Evolutionary conservation across 2,329 filamentous ascomycete species (phyloP).

Genomic region (Venturia effusa): DNA sequence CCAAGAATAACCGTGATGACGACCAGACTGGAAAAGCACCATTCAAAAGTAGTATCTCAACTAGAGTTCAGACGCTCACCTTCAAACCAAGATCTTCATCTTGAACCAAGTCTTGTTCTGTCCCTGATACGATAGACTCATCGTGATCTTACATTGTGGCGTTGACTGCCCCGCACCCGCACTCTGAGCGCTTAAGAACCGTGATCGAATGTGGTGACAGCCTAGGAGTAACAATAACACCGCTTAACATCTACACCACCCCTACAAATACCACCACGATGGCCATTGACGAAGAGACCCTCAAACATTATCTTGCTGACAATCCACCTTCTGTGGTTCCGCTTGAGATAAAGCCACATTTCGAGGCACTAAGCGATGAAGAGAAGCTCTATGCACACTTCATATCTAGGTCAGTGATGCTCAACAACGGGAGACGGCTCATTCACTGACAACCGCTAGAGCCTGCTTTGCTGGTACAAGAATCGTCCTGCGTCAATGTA

Average conservation of each 20-base stretch:
- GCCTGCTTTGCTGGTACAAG: slow-evolving; percentile 39
- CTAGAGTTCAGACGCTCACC: too few relatives aligned
- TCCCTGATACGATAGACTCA: too few relatives aligned
- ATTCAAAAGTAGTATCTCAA: too few relatives aligned
- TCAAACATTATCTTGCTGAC: slow-evolving; percentile 76
- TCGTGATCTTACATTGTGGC: too few relatives aligned
- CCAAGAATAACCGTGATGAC: not conserved
- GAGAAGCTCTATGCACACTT: slow-evolving; percentile 86
- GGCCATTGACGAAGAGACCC: slow-evolving; percentile 31
- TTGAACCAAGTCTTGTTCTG: too few relatives aligned
- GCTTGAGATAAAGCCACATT: slow-evolving; percentile 86
- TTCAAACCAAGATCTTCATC: too few relatives aligned
- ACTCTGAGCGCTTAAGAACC: too few relatives aligned
- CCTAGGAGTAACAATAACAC: not conserved
- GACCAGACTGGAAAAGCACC: too few relatives aligned
- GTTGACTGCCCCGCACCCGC: too few relatives aligned
- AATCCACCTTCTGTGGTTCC: slow-evolving; percentile 79
- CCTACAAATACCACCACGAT: not conserved
- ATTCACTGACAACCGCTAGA: slow-evolving; percentile 16
- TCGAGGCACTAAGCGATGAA: slow-evolving; percentile 62
- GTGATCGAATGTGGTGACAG: too few relatives aligned
- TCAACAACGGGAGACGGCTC: too few relatives aligned
- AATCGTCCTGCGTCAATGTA: slow-evolving; percentile 42
- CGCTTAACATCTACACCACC: not conserved
- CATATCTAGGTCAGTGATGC: slow-evolving; percentile 24